Percentiles rank a stretch among this genome's conserved stretches.
phyloP scores from a whole-genome alignment of 176 grass and related monocot genomes.

The Zoysia japonica region DNA sequence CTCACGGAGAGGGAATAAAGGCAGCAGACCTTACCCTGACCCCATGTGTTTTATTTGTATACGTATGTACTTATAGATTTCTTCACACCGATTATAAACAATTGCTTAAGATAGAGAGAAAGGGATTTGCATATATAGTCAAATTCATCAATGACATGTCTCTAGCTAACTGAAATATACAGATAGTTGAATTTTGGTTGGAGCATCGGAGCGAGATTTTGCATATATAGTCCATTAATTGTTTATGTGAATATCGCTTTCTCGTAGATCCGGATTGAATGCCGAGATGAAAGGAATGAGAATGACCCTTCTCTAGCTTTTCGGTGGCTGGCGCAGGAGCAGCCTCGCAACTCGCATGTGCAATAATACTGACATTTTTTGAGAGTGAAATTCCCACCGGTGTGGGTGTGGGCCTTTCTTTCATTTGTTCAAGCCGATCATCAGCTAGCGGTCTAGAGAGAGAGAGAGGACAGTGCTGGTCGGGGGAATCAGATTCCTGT shows the following conservation, averaged over 20 bases:
- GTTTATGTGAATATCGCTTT: conserved; percentile 23
- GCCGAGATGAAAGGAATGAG: conserved; percentile 6
- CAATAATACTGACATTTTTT: conserved; percentile 1
- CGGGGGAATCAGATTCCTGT: conserved; percentile 73
- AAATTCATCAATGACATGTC: neutral
- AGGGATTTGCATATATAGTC: neutral
- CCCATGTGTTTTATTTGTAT: conserved; percentile 47
- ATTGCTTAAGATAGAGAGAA: neutral
- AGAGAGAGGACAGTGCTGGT: conserved; percentile 30
- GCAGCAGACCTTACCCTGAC: conserved; percentile 20
- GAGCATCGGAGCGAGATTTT: neutral
- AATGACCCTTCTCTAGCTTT: conserved; percentile 29
- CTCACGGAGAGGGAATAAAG: conserved; percentile 76
- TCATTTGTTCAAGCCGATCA: neutral
- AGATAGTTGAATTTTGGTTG: neutral
- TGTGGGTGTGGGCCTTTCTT: conserved; percentile 3
- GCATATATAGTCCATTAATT: too few relatives aligned
- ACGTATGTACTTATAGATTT: neutral
- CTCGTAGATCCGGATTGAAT: conserved; percentile 37
- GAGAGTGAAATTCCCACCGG: conserved; percentile 4
- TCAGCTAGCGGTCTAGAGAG: neutral
- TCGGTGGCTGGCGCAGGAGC: neutral
- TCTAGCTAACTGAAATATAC: neutral
- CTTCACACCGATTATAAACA: neutral
- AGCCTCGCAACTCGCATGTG: conserved; percentile 25